Percentiles rank a stretch among this genome's conserved stretches.
phyloP scores from a whole-genome alignment of 2,329 filamentous ascomycete genomes.

The Zymoseptoria brevis region DNA sequence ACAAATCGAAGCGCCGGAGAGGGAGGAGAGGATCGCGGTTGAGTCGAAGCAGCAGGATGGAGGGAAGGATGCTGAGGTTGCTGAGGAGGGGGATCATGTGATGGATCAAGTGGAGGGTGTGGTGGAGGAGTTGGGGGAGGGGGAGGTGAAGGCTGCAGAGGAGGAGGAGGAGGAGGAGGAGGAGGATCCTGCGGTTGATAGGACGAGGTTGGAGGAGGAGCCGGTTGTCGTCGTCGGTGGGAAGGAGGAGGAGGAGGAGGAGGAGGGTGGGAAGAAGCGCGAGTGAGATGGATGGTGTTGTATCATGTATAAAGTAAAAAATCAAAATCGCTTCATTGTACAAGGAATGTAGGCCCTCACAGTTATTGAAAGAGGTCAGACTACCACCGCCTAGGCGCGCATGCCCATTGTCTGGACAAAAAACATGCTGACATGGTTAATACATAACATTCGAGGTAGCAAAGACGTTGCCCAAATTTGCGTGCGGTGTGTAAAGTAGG shows the following conservation, averaged over 20 bases:
- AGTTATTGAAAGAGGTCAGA: too few species aligned
- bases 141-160: not conserved
- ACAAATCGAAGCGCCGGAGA: not conserved
- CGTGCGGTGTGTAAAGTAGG: too few species aligned
- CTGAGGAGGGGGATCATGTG: constrained; percentile 1
- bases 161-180: constrained; percentile 1
- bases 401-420: too few species aligned
- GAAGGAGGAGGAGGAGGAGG: constrained; percentile 3
- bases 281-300: not conserved
- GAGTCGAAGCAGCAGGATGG: not conserved
- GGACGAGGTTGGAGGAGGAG: not conserved
- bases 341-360: too few species aligned
- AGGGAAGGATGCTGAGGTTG: not conserved
- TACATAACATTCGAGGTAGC: too few species aligned
- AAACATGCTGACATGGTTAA: too few species aligned
- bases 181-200: not conserved
- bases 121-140: constrained; percentile 14
- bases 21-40: not conserved
- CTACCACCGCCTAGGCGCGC: too few species aligned
- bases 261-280: constrained; percentile 1
- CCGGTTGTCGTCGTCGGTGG: not conserved
- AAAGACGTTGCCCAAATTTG: too few species aligned
- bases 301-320: too few species aligned
- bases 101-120: constrained; percentile 14
- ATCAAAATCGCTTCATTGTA: too few species aligned